Conservation (phyloP, 108 stramenopile genomes). For the Chaetoceros tenuissimus region DNA sequence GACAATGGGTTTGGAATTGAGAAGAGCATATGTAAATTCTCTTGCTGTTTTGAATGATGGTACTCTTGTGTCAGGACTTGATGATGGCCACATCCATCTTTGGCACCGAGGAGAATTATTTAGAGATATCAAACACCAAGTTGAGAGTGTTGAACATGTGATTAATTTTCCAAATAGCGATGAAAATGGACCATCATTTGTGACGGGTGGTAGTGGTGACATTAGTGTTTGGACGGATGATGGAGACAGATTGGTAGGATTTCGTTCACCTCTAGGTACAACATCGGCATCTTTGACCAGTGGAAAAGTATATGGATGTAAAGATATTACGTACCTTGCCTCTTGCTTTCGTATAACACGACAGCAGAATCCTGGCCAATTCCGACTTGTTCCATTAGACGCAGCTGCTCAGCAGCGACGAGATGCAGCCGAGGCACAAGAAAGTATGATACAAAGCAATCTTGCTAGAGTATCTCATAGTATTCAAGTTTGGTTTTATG, state of each 20-base stretch:
- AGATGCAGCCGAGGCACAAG: constrained; percentile 20
- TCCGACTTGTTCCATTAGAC: constrained; percentile 37
- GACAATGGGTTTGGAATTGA: constrained; percentile 49
- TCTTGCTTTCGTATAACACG: constrained; percentile 29
- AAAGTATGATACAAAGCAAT: constrained; percentile 16
- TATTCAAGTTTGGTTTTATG: constrained; percentile 26
- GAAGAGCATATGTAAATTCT: constrained; percentile 44
- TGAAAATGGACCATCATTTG: constrained; percentile 17
- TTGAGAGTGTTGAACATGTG: constrained; percentile 24
- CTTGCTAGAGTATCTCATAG: constrained; percentile 9
- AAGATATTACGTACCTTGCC: constrained; percentile 24
- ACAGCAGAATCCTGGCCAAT: constrained; percentile 22
- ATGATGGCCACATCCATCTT: constrained; percentile 47
- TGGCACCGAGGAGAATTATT: constrained; percentile 29
- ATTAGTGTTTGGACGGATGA: constrained; percentile 31
- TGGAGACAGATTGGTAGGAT: constrained; percentile 10
- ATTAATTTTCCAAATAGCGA: constrained; percentile 12
- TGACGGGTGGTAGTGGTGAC: constrained; percentile 31
- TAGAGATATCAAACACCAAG: constrained; percentile 23
- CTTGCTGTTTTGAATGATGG: constrained; percentile 35
- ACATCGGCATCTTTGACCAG: constrained; percentile 23
- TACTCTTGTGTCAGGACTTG: constrained; percentile 32
- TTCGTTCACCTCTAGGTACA: constrained; percentile 21
- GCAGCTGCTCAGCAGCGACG: constrained; percentile 21
- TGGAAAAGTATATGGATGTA: constrained; percentile 1